A percentile compares a stretch with the other conserved stretches of the same genome.
Evolutionary conservation across 2,329 filamentous ascomycete species (phyloP).

Genomic region (Clarireedia paspali): DNA sequence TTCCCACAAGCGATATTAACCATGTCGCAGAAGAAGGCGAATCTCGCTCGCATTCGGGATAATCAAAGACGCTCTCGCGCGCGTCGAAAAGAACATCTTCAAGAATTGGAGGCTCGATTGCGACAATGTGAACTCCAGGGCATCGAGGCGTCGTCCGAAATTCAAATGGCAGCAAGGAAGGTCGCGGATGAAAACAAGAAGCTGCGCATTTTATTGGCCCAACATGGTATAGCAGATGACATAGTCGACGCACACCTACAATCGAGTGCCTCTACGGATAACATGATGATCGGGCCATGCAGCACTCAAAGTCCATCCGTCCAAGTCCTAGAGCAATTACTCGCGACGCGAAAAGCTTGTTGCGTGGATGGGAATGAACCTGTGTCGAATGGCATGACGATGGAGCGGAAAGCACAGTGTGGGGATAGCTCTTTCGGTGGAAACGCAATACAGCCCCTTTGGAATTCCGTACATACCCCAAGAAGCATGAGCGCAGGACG

Average conservation of each 20-base stretch:
- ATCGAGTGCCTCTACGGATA: slow-evolving; percentile 1
- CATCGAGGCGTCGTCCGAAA: slow-evolving; percentile 61
- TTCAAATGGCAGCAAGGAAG: slow-evolving; percentile 60
- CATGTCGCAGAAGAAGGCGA: slow-evolving; percentile 24
- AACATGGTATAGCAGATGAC: slow-evolving; percentile 48
- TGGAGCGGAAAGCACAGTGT: slow-evolving; percentile 10
- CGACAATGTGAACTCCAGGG: slow-evolving; percentile 57
- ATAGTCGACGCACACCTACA: slow-evolving; percentile 36
- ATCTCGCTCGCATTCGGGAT: slow-evolving; percentile 57
- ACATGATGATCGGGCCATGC: slow-evolving; percentile 10
- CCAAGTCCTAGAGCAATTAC: slow-evolving; percentile 23
- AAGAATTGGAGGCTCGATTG: slow-evolving; percentile 59
- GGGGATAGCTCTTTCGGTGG: slow-evolving; percentile 20
- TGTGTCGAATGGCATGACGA: neutral
- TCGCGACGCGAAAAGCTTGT: slow-evolving; percentile 19
- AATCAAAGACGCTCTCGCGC: slow-evolving; percentile 73
- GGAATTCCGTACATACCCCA: slow-evolving; percentile 17
- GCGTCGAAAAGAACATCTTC: slow-evolving; percentile 64
- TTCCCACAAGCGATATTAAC: neutral
- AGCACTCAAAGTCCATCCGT: slow-evolving; percentile 15
- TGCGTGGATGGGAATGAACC: slow-evolving; percentile 14
- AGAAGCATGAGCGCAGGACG: slow-evolving; percentile 11
- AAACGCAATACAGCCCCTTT: slow-evolving; percentile 19
- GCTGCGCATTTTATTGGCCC: slow-evolving; percentile 50
- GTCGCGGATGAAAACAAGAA: slow-evolving; percentile 64